Conservation (phyloP, 129 eudicot genomes). For the Artemisia argyi region DNA sequence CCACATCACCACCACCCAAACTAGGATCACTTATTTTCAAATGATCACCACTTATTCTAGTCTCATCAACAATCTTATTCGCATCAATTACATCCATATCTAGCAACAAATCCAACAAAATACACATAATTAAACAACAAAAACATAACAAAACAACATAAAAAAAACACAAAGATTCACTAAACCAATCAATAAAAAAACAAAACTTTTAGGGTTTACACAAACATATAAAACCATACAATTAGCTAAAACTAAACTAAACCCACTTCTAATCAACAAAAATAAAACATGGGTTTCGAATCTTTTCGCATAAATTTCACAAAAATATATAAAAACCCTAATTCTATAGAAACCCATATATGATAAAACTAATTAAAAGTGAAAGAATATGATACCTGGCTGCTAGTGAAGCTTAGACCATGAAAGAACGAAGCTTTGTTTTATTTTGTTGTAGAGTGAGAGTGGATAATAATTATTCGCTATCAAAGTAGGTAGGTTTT, state of each 20-base stretch:
- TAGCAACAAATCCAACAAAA: conserved; percentile 9
- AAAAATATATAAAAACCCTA: conserved; percentile 9
- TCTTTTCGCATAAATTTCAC: conserved; percentile 24
- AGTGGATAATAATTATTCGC: conserved; percentile 3
- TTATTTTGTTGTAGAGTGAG: background rate
- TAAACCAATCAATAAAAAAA: conserved; percentile 2
- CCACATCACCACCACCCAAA: conserved; percentile 3
- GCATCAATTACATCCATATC: conserved; percentile 37
- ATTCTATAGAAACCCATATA: background rate
- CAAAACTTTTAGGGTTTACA: conserved; percentile 31
- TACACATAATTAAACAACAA: background rate
- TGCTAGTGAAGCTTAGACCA: conserved; percentile 16
- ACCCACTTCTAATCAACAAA: conserved; percentile 9
- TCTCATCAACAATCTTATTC: conserved; percentile 14
- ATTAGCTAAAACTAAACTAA: conserved; percentile 24
- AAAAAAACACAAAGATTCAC: too few species aligned
- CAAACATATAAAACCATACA: background rate
- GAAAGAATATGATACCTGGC: conserved; percentile 17
- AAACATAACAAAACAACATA: background rate
- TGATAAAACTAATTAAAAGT: background rate
- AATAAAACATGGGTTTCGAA: conserved; percentile 25
- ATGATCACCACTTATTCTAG: conserved; percentile 23
- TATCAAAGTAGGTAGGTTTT: conserved; percentile 28
- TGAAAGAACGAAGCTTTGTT: conserved; percentile 6
- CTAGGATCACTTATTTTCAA: conserved; percentile 2